Base-by-base conservation (phyloP, 306 rosid species). In the Crotalaria pallida region DNA sequence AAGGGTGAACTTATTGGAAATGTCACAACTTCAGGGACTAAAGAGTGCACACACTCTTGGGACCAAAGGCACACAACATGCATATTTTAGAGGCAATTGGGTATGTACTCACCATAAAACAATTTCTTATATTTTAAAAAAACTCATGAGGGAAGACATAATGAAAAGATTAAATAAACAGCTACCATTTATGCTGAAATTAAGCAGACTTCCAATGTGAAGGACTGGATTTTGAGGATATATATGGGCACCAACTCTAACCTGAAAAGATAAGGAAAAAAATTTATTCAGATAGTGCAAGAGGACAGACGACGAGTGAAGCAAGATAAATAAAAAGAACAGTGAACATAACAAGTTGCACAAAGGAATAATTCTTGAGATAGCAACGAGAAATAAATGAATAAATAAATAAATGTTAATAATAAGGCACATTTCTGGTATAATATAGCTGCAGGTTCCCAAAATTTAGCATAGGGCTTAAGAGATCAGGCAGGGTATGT, bases 221-320 rank as follows among this genome's bases (percentile, higher is more conserved):
- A 90, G 78, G 76, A 90, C 84, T 18, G 96, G 97, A 78, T 87
- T 86, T 79, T 83, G 90, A 74, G 98, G 98, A 79, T 82, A 82
- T 77, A 93, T 81, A 69, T 85, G 75, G 18, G 94, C 92, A 72
- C 98, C 98, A 58, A 88, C 96, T 66, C 89, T 81, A 76, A 93
- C 77, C 98, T 93, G 96, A 72, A 80, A 57, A 77, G 6, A 31
- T n/a, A n/a, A n/a, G 9, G 7, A 15, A 84, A 73, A 76, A 52
- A 72, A 0, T 7, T 4, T 22, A 64, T 57, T 83, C 49, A 74
- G 74, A 58, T 19, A 38, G 24, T n/a, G 52, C 33, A 48, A 65
- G 15, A 47, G 70, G 51, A 43, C 44, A 49, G 1, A 38, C 49
- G 52, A 48, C 55, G 59, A 23, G 26, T 6, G 24, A 43, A 2